A percentile compares a stretch with the other conserved stretches of the same genome.
Evolutionary conservation across 176 grass and related monocot genomes (phyloP).

Genomic region (Olyra latifolia): DNA sequence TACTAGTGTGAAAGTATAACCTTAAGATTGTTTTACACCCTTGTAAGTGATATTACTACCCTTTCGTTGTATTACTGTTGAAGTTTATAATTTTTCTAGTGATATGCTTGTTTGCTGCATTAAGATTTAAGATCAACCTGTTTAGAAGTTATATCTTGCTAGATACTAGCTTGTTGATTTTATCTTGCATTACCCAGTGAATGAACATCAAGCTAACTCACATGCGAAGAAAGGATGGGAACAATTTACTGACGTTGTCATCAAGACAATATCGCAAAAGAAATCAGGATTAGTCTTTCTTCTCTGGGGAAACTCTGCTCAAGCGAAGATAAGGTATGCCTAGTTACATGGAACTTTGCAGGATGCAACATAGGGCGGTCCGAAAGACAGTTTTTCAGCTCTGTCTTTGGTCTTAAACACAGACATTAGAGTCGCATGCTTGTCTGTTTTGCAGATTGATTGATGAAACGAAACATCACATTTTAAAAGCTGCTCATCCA

Average conservation of each 20-base stretch:
- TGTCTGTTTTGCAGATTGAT: conserved; percentile 73
- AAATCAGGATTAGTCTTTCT: conserved; percentile 84
- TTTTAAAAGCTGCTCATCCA: conserved; percentile 88
- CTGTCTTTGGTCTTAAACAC: background rate
- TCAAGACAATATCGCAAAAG: conserved; percentile 88
- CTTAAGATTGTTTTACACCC: background rate
- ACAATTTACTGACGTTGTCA: conserved; percentile 87
- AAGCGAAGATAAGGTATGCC: conserved; percentile 74
- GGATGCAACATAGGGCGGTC: background rate
- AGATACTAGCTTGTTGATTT: conserved; percentile 27
- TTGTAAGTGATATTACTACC: background rate
- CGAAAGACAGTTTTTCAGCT: background rate
- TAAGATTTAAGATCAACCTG: conserved; percentile 10
- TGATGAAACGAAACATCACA: conserved; percentile 80
- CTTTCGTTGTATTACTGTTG: background rate
- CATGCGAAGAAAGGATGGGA: conserved; percentile 99
- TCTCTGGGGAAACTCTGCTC: conserved; percentile 98
- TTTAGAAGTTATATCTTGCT: background rate
- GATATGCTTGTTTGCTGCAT: background rate
- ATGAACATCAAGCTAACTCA: conserved; percentile 87
- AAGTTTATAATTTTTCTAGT: background rate
- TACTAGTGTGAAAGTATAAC: background rate
- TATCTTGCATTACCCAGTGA: conserved; percentile 43
- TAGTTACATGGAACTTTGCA: background rate
- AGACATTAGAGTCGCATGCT: background rate